Base-by-base conservation (phyloP, 2,329 filamentous ascomycete species). In the Ophiostoma piceae region DNA sequence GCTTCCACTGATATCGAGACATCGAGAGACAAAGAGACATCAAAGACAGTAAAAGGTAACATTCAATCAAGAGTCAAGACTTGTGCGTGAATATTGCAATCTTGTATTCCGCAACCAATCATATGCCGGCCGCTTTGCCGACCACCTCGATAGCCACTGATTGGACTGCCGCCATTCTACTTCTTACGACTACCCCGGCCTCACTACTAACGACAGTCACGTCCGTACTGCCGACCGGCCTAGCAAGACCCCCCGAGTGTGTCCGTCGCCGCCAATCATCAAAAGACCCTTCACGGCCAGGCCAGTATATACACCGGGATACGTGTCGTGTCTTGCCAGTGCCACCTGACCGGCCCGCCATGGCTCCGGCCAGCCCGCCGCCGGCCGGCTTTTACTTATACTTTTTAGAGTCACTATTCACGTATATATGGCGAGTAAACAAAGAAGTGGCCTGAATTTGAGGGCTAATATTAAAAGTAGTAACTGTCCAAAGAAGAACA, bases 221-320 rank as follows among this genome's bases (percentile, higher is more conserved):
- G 62, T 19, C 62, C 62, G 62, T 9, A 35, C 60, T 19, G 19
- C 62, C 62, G 32, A 35, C 35, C 62, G 62, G 62, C 62, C 62
- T n/a, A 39, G 8, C 8, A 32, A n/a, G 35, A 16, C 32, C 62
- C 35, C n/a, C 62, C 35, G 62, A 65, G 12, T 12, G 35, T 3
- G 62, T 65, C 62, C 19, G 35, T 39, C 39, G n/a, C 19, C 35
- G 22, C n/a, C 19, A 12, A 65, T 57, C 51, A 57, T 8, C n/a
- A 29, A 60, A 11, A 29, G 29, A 29, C 12, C 54, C 26, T n/a
- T 29, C 22, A 29, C 8, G 47, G 47, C 9, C 47, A 54, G 35
- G 35, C 35, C 35, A 35, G 35, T 35, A 35, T 5, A 35, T 35
- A 35, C 35, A 35, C 4, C 35, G 35, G 8, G 12, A 62, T 62